Conservation (phyloP, 495 filamentous ascomycete genomes). For the Daldinia bambusicola region DNA sequence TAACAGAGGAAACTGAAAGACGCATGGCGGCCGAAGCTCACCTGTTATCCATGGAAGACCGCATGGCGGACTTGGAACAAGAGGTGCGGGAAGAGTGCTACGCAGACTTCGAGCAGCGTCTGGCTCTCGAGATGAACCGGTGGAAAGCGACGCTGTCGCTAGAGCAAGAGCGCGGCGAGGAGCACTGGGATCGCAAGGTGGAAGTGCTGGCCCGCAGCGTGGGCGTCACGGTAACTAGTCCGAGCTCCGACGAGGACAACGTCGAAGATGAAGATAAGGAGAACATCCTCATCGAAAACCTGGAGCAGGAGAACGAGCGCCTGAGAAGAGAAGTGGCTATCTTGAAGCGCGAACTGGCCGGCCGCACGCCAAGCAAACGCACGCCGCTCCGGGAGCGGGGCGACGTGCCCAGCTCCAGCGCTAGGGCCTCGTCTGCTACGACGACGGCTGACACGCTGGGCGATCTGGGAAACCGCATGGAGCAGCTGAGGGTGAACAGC, state of each 20-base stretch:
- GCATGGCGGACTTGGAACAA: conserved; percentile 77
- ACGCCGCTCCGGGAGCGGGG: conserved; percentile 57
- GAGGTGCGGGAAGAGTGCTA: conserved; percentile 91
- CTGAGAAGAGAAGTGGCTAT: conserved; percentile 63
- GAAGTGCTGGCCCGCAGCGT: conserved; percentile 82
- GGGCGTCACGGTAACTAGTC: conserved; percentile 47
- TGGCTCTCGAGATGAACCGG: conserved; percentile 76
- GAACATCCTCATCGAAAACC: conserved; percentile 62
- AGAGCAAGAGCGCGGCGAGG: conserved; percentile 78
- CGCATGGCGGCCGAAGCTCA: conserved; percentile 69
- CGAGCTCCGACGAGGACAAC: conserved; percentile 35
- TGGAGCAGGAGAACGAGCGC: conserved; percentile 71
- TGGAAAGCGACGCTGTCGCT: conserved; percentile 79
- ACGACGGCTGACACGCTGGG: conserved; percentile 9
- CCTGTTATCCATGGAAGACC: conserved; percentile 70
- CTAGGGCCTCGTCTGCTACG: conserved; percentile 25
- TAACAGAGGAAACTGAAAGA: conserved; percentile 63
- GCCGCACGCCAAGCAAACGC: conserved; percentile 56
- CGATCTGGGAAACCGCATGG: conserved; percentile 43
- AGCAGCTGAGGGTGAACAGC: conserved; percentile 41
- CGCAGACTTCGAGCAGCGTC: conserved; percentile 80
- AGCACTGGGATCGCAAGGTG: conserved; percentile 89
- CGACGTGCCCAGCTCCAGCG: conserved; percentile 45
- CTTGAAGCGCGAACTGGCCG: conserved; percentile 59
- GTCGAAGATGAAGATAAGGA: conserved; percentile 61